phyloP scores from a whole-genome alignment of 495 filamentous ascomycete species.

The Hypoxylon intermedium region DNA sequence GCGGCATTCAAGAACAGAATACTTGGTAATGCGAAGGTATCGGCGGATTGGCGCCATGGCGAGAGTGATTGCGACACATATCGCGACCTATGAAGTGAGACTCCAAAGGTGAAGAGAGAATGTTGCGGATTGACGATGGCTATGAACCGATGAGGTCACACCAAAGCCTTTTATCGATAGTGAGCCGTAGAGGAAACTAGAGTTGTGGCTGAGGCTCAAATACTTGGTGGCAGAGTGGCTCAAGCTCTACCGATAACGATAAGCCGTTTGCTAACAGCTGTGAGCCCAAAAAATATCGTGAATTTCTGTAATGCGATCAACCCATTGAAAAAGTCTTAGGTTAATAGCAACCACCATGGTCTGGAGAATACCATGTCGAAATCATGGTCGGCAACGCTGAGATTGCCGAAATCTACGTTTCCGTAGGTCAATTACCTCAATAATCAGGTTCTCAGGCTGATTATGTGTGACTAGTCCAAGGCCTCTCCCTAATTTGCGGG shows the following conservation, averaged over 20 bases:
- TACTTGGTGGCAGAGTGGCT: slow-evolving; percentile 2
- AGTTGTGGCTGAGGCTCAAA: slow-evolving; percentile 16
- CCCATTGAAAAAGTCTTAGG: slow-evolving; percentile 2
- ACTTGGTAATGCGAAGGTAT: slow-evolving; percentile 83
- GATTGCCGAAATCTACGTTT: slow-evolving; percentile 57
- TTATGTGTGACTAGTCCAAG: slow-evolving; percentile 47
- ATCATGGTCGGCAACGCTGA: slow-evolving; percentile 57
- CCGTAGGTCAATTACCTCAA: slow-evolving; percentile 47
- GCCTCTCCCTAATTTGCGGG: slow-evolving; percentile 52
- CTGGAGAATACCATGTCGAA: slow-evolving; percentile 52
- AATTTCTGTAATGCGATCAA: slow-evolving; percentile 11
- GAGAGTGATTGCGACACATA: slow-evolving; percentile 11
- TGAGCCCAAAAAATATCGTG: neutral
- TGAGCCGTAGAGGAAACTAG: too few relatives aligned
- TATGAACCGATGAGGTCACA: slow-evolving; percentile 33
- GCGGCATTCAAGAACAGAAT: slow-evolving; percentile 90
- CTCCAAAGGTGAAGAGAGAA: neutral
- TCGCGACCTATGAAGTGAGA: slow-evolving; percentile 13
- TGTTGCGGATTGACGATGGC: neutral
- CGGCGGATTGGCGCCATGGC: slow-evolving; percentile 82
- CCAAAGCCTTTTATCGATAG: slow-evolving; percentile 17
- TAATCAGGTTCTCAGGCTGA: slow-evolving; percentile 27
- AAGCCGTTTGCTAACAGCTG: neutral
- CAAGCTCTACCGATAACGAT: slow-evolving; percentile 11
- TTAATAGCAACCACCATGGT: slow-evolving; percentile 22